phyloP scores from a whole-genome alignment of 257 asterid species.

The Jacaranda mimosifolia region DNA sequence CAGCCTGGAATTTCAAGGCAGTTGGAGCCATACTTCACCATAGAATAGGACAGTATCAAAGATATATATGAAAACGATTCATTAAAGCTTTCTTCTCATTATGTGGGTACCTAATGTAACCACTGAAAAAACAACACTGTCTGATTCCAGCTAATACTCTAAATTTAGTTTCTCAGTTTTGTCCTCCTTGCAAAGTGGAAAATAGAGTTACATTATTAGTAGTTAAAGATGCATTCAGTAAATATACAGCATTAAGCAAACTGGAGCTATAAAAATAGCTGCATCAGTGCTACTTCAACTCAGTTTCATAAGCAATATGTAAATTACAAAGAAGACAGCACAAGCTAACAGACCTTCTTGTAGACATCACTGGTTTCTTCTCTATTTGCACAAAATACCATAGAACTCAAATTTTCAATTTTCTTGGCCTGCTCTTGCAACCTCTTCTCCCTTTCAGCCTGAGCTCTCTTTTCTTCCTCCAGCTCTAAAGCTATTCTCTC shows the following conservation, averaged over 20 bases:
- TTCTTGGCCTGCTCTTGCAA: constrained; percentile 92
- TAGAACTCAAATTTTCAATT: constrained; percentile 89
- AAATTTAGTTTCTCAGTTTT: constrained; percentile 13
- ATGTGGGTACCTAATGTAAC: neutral
- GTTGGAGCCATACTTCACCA: constrained; percentile 17
- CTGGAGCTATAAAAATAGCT: neutral
- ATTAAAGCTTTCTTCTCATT: constrained; percentile 6
- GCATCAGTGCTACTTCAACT: constrained; percentile 19
- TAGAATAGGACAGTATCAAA: constrained; percentile 22
- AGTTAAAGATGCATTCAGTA: constrained; percentile 1
- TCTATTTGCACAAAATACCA: constrained; percentile 81
- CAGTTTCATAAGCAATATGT: neutral
- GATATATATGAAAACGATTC: neutral
- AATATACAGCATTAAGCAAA: neutral
- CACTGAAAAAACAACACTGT: neutral
- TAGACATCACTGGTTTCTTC: constrained; percentile 63
- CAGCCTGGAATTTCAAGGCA: neutral
- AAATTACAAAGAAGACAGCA: constrained; percentile 28
- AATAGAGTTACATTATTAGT: neutral
- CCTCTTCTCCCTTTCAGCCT: constrained; percentile 89
- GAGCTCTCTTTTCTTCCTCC: constrained; percentile 97
- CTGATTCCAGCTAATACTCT: constrained; percentile 2
- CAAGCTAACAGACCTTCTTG: constrained; percentile 65
- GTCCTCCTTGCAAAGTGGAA: constrained; percentile 14
- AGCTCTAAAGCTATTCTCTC: constrained; percentile 94